Conservation (phyloP, 179 eudicot species). For the Silene coronaria region DNA sequence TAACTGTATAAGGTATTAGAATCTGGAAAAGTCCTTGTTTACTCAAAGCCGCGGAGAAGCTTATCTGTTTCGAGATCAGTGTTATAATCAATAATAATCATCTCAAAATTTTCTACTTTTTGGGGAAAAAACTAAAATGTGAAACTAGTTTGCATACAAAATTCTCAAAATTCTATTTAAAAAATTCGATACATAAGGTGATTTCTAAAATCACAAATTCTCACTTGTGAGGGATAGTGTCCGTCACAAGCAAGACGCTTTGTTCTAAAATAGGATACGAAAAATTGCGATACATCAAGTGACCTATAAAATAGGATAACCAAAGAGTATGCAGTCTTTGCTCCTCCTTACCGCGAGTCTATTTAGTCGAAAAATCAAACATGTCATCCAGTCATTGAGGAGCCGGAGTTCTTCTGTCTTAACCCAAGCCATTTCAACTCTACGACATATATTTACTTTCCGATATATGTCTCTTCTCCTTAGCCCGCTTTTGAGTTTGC, state of each 20-base stretch:
- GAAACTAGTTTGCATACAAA: neutral
- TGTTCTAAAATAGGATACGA: neutral
- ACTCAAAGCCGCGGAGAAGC: too few species aligned
- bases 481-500: constrained; percentile 54
- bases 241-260: too few species aligned
- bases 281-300: neutral
- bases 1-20: too few species aligned
- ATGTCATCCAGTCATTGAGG: neutral
- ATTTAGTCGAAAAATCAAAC: neutral
- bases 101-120: too few species aligned
- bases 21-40: too few species aligned
- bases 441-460: constrained; percentile 15
- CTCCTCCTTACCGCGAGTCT: neutral
- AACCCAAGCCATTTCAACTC: neutral
- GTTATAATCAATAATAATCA: too few species aligned
- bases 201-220: neutral
- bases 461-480: constrained; percentile 45
- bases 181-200: neutral
- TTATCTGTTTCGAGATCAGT: too few species aligned
- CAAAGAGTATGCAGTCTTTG: neutral
- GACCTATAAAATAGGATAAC: neutral
- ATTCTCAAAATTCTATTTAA: neutral
- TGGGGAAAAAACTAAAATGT: neutral
- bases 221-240: too few species aligned
- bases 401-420: neutral